These are phyloP conservation scores for Mantamonas sphyraenae DNA, from an alignment of 78 protist species.

Conservation along the genomic window DNA sequence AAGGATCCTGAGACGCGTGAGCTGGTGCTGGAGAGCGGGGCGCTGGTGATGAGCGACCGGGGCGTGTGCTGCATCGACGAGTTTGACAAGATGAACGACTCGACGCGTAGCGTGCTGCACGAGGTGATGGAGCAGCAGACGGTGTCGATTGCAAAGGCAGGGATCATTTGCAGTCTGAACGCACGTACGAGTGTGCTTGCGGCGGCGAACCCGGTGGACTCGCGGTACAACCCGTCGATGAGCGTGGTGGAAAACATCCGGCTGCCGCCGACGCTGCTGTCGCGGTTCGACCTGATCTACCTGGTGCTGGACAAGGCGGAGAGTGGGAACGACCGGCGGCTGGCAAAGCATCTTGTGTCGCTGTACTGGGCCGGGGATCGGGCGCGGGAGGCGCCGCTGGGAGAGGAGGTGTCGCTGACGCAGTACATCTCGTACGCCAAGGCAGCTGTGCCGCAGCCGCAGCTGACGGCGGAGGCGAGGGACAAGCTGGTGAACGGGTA, in stretches of 20 bases:
- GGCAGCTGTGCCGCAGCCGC: constrained; percentile 53
- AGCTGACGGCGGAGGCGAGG: constrained; percentile 74
- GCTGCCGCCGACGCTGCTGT: constrained; percentile 91
- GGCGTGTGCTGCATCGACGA: constrained; percentile 99
- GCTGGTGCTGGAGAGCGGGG: constrained; percentile 91
- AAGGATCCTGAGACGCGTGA: constrained; percentile 92
- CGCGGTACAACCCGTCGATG: constrained; percentile 72
- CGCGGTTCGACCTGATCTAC: constrained; percentile 87
- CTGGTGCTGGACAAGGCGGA: constrained; percentile 87
- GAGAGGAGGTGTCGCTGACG: constrained; percentile 14
- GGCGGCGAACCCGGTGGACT: constrained; percentile 95
- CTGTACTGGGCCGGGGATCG: constrained; percentile 44
- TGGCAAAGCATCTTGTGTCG: constrained; percentile 84
- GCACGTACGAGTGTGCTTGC: constrained; percentile 98
- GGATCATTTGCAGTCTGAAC: constrained; percentile 92
- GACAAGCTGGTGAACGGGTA: constrained; percentile 58
- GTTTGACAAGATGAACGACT: constrained; percentile 98
- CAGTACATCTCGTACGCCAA: constrained; percentile 85
- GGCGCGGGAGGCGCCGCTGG: too few relatives aligned
- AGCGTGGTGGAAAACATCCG: constrained; percentile 94
- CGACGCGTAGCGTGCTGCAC: constrained; percentile 94
- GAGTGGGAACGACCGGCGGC: constrained; percentile 67
- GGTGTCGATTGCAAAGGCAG: constrained; percentile 99
- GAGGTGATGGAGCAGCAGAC: constrained; percentile 99
- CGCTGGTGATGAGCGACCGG: constrained; percentile 82